Evolutionary conservation across 768 basidiomycete species (phyloP).

Genomic region (Trametes coccinea): DNA sequence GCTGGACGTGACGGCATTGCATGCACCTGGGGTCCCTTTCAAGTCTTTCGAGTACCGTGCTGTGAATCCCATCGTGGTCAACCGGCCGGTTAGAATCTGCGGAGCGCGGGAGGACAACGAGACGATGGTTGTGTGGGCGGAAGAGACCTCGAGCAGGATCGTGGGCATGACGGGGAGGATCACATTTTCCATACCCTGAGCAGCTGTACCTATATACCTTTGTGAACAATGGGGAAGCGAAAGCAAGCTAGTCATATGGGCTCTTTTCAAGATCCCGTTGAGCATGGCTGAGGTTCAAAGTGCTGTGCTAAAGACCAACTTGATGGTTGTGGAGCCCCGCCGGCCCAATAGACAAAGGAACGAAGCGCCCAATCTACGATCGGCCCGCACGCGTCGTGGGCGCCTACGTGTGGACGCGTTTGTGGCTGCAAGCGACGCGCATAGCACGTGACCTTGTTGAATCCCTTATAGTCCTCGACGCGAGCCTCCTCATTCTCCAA

Average conservation of each 20-base stretch:
- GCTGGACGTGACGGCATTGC: constrained; percentile 57
- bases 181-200: constrained; percentile 14
- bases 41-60: constrained; percentile 69
- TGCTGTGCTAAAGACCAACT: background rate
- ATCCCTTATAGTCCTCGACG: constrained; percentile 23
- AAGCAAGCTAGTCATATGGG: background rate
- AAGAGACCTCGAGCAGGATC: constrained; percentile 55
- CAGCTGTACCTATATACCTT: background rate
- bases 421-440: constrained; percentile 25
- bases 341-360: constrained; percentile 11
- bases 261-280: background rate
- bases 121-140: constrained; percentile 55
- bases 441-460: constrained; percentile 28
- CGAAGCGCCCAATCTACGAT: background rate
- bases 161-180: constrained; percentile 66
- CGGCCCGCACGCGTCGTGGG: background rate
- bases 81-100: constrained; percentile 47
- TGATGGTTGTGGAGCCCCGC: background rate
- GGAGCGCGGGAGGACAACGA: constrained; percentile 45
- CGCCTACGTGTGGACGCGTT: constrained; percentile 25
- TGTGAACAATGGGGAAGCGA: constrained; percentile 7
- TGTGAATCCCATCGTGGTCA: constrained; percentile 60
- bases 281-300: background rate
- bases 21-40: constrained; percentile 49
- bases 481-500: constrained; percentile 16